Percentiles rank a stretch among this genome's conserved stretches.
Conservation (phyloP, 495 filamentous ascomycete genomes). For the Lophium mytilinum region DNA sequence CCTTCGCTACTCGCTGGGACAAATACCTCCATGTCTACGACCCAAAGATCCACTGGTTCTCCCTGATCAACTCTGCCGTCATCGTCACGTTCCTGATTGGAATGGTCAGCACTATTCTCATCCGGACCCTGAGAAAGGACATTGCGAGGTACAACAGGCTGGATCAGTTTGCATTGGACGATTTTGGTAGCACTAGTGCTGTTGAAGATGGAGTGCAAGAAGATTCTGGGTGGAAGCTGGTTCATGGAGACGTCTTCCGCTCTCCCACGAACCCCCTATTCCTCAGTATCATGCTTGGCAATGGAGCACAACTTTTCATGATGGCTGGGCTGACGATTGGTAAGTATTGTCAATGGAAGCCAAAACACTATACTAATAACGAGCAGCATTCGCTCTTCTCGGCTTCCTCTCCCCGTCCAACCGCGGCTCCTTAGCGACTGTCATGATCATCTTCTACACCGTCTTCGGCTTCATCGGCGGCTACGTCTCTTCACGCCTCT, state of each 20-base stretch:
- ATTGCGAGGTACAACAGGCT: slow-evolving; percentile 93
- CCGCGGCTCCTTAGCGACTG: slow-evolving; percentile 83
- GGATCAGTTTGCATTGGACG: slow-evolving; percentile 77
- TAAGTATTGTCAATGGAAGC: not conserved
- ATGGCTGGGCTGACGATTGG: slow-evolving; percentile 92
- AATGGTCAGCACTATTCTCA: slow-evolving; percentile 81
- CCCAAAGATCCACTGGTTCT: slow-evolving; percentile 97
- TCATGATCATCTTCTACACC: slow-evolving; percentile 86
- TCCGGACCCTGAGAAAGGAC: slow-evolving; percentile 82
- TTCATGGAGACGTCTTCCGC: slow-evolving; percentile 95
- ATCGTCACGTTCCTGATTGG: slow-evolving; percentile 86
- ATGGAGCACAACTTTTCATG: slow-evolving; percentile 91
- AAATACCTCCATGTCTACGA: slow-evolving; percentile 94
- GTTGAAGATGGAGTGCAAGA: slow-evolving; percentile 93
- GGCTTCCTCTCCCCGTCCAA: slow-evolving; percentile 93
- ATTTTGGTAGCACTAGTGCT: slow-evolving; percentile 61
- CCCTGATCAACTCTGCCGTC: slow-evolving; percentile 84
- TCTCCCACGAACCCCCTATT: slow-evolving; percentile 74
- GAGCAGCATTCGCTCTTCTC: slow-evolving; percentile 66
- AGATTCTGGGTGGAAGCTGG: slow-evolving; percentile 96
- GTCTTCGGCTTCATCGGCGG: slow-evolving; percentile 88
- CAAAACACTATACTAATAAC: slow-evolving; percentile 2
- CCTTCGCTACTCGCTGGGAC: slow-evolving; percentile 96
- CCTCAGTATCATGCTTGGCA: slow-evolving; percentile 81
- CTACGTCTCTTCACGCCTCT: slow-evolving; percentile 78